Evolutionary conservation across 352 stramenopile genomes (phyloP).

Genomic region (Elongisporangium senticosum): DNA sequence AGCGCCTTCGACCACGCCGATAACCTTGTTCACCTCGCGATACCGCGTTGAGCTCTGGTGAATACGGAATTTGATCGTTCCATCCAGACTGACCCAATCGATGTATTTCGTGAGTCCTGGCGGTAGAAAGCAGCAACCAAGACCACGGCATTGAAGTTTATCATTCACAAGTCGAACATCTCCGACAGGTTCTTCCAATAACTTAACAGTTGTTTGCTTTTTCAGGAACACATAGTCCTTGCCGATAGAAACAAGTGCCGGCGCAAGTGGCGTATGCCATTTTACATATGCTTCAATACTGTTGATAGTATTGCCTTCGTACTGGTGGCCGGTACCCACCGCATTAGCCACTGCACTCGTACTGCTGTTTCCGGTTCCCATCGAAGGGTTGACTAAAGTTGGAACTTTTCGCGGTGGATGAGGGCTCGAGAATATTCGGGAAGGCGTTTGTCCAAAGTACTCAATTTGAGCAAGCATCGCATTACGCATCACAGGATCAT

Average conservation of each 20-base stretch:
- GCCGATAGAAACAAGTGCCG: slow-evolving; percentile 60
- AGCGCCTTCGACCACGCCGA: slow-evolving; percentile 58
- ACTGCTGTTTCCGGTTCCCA: background rate
- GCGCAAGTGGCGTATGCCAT: slow-evolving; percentile 66
- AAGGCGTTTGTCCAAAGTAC: slow-evolving; percentile 88
- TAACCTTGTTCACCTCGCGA: slow-evolving; percentile 58
- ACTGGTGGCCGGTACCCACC: slow-evolving; percentile 17
- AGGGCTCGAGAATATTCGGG: slow-evolving; percentile 57
- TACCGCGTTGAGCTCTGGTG: slow-evolving; percentile 45
- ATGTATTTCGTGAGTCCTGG: slow-evolving; percentile 72
- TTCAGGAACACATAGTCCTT: slow-evolving; percentile 78
- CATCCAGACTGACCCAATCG: slow-evolving; percentile 47
- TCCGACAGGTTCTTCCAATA: slow-evolving; percentile 35
- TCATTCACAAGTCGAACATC: slow-evolving; percentile 56
- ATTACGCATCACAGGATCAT: slow-evolving; percentile 86
- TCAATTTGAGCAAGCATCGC: slow-evolving; percentile 91
- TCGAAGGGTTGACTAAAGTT: slow-evolving; percentile 10
- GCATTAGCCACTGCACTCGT: background rate
- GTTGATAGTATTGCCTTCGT: slow-evolving; percentile 50
- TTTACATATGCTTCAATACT: slow-evolving; percentile 71
- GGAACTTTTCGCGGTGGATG: slow-evolving; percentile 65
- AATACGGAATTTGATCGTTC: slow-evolving; percentile 59
- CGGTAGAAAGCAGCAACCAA: slow-evolving; percentile 50
- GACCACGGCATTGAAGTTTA: slow-evolving; percentile 48
- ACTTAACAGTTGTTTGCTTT: slow-evolving; percentile 33